Conservation (phyloP, 768 basidiomycete species). For the Mycena maculata region DNA sequence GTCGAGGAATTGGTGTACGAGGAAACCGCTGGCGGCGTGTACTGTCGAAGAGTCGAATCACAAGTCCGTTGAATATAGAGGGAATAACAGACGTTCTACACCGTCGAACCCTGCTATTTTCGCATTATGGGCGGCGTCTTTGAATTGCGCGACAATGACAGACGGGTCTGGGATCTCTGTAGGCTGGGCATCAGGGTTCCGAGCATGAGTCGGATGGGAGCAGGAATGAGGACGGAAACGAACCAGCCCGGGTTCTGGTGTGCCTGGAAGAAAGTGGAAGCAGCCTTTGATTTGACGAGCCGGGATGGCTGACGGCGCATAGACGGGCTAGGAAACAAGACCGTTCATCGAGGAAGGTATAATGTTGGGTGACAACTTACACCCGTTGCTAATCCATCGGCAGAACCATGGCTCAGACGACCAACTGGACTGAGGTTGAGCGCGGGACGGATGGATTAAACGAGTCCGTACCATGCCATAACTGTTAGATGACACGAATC, state of each 20-base stretch:
- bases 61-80: neutral
- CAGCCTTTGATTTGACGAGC: conserved; percentile 50
- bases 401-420: conserved; percentile 25
- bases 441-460: neutral
- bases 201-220: neutral
- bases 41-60: conserved; percentile 40
- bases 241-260: conserved; percentile 55
- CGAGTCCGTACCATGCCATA: conserved; percentile 52
- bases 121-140: conserved; percentile 58
- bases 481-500: conserved; percentile 33
- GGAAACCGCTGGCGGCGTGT: conserved; percentile 57
- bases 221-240: conserved; percentile 23
- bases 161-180: conserved; percentile 56
- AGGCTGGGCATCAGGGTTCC: conserved; percentile 45
- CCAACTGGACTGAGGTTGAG: conserved; percentile 4
- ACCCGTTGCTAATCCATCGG: conserved; percentile 42
- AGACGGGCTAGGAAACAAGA: conserved; percentile 48
- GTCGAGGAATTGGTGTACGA: conserved; percentile 64
- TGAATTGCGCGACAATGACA: conserved; percentile 52
- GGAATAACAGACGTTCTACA: conserved; percentile 53
- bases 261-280: conserved; percentile 52
- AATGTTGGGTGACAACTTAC: neutral
- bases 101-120: conserved; percentile 69
- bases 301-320: conserved; percentile 56
- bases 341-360: neutral